Evolutionary conservation across 208 protist species (phyloP).

Genomic region (Trichomonas tenax): DNA sequence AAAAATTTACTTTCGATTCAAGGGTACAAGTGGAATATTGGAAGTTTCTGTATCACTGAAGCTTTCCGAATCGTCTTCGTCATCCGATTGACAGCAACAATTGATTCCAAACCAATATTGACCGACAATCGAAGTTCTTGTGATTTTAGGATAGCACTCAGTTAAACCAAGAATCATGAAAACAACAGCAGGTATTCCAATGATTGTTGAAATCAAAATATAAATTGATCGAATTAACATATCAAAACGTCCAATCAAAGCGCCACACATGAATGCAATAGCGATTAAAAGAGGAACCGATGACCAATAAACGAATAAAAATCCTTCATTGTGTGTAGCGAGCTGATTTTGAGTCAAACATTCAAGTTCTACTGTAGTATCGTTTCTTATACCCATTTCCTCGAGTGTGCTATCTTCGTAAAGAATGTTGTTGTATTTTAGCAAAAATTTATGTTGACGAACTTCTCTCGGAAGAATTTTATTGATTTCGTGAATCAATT

Average conservation of each 20-base stretch:
- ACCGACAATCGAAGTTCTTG: neutral
- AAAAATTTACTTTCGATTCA: too few relatives aligned
- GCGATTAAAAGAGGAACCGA: neutral
- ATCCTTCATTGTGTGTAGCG: neutral
- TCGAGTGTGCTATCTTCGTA: neutral
- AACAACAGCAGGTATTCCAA: neutral
- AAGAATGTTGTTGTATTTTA: slow-evolving; percentile 12
- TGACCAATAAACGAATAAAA: neutral
- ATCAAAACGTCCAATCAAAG: neutral
- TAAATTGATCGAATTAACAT: neutral
- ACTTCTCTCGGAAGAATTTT: neutral
- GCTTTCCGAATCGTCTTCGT: neutral
- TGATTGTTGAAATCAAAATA: neutral
- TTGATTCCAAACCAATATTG: neutral
- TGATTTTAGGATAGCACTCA: neutral
- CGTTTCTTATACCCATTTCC: neutral
- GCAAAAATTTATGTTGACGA: neutral
- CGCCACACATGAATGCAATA: neutral
- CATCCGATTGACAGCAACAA: neutral
- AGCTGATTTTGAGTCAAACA: neutral
- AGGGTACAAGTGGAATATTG: too few relatives aligned
- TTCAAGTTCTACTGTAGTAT: neutral
- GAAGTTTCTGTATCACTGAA: too few relatives aligned
- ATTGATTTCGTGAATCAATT: neutral
- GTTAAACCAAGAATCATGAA: neutral